Evolutionary conservation across 306 rosid species (phyloP), one percentile per base, ranked within the genome.

Genomic region (Ammopiptanthus mongolicus): DNA sequence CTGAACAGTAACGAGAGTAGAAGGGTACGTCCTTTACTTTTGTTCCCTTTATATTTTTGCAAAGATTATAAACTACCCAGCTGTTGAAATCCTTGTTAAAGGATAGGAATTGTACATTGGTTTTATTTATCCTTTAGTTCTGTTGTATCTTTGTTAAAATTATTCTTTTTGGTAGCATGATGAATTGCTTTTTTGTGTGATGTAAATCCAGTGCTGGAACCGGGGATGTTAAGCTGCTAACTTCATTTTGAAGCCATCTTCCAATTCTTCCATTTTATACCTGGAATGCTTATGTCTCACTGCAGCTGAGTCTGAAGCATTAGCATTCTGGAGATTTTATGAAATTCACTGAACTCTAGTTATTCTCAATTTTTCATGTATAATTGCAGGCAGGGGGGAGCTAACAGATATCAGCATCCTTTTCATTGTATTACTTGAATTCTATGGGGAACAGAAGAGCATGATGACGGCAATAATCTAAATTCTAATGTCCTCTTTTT

Each of bases 1-100:
- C 87, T 19, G 79, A 77, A 37, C 84, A 83, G 70, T n/a, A 65
- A 53, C 36, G 52, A 76, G 69, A 65, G 60, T 69, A 78, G 73
- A 52, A 76, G 23, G 89, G 95, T 81, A 78, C 50, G 55, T 18
- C 6, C 73, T 46, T 19, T 63, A 18, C 70, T 53, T 75, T 8
- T 56, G 56, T 10, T 52, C 18, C 73, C 46, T 42, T 80, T 67
- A 50, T 55, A 77, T 29, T 74, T 61, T 34, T 65, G 21, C 51
- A 14, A 46, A 56, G 53, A 66, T 63, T 74, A 42, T 44, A 61
- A 29, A 64, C 63, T 11, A 15, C 48, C 48, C 47, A n/a, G 74
- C 14, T 76, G 63, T 47, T 68, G 72, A 61, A 69, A 44, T 66
- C 57, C 71, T 44, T 84, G 25, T 28, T 12, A 10, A n/a, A 21